A percentile compares a stretch with the other conserved stretches of the same genome.
Evolutionary conservation across 495 filamentous ascomycete genomes (phyloP).

Genomic region (Pseudoneurospora amorphoporcata): DNA sequence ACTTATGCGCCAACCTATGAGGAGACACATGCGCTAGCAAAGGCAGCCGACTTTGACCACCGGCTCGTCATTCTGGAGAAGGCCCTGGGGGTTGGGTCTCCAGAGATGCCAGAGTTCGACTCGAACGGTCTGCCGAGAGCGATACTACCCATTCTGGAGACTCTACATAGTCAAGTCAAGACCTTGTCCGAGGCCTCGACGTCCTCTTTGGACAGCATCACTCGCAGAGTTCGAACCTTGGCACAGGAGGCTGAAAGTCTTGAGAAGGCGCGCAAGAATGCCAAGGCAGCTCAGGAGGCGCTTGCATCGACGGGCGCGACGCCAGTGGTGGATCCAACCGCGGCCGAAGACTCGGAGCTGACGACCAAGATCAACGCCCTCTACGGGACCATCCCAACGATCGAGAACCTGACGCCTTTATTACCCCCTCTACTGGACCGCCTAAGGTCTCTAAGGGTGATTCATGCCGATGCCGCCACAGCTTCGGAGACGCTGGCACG

Average conservation of each 20-base stretch:
- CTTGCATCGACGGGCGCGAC: conserved; percentile 39
- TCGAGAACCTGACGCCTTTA: conserved; percentile 76
- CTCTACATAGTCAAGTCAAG: conserved; percentile 61
- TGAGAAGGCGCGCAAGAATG: conserved; percentile 58
- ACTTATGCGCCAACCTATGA: conserved; percentile 48
- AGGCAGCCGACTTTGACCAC: conserved; percentile 79
- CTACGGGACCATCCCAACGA: conserved; percentile 78
- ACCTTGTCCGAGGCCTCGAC: conserved; percentile 53
- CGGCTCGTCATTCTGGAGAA: conserved; percentile 71
- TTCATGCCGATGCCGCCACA: conserved; percentile 81
- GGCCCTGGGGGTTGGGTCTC: conserved; percentile 64
- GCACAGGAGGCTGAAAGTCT: conserved; percentile 72
- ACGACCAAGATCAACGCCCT: conserved; percentile 83
- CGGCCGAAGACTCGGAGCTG: conserved; percentile 49
- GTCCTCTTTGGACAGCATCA: conserved; percentile 62
- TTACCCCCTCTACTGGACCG: conserved; percentile 80
- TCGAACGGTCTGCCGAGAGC: conserved; percentile 47
- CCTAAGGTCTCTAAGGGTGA: conserved; percentile 67
- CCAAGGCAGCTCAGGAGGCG: conserved; percentile 55
- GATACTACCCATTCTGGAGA: conserved; percentile 69
- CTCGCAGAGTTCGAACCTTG: conserved; percentile 60
- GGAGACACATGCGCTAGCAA: conserved; percentile 56
- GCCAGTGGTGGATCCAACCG: conserved; percentile 18
- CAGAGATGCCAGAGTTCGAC: conserved; percentile 53
- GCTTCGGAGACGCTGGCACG: conserved; percentile 68